Evolutionary conservation across 176 grass and related monocot genomes (phyloP).

Genomic region (Musa acuminata): DNA sequence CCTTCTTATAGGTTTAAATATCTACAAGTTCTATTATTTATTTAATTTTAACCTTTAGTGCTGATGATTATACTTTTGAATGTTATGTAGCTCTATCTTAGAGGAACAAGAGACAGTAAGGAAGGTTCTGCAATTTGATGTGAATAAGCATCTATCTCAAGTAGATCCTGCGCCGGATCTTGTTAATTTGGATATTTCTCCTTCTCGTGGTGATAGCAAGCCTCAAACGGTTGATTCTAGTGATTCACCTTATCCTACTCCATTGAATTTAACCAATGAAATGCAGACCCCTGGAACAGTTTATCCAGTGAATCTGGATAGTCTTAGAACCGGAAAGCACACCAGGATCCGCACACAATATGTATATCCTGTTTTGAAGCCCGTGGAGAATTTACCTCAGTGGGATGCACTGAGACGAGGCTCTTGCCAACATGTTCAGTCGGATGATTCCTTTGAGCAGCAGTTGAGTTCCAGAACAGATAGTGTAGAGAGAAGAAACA

Average conservation of each 20-base stretch:
- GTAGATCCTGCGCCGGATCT: conserved; percentile 16
- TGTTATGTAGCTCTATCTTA: neutral
- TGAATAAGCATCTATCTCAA: neutral
- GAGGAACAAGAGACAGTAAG: neutral
- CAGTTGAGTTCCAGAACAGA: conserved; percentile 5
- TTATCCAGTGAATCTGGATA: conserved; percentile 37
- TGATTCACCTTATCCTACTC: conserved; percentile 60
- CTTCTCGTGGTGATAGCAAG: conserved; percentile 3
- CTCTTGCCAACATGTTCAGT: neutral
- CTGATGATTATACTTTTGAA: neutral
- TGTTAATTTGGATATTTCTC: conserved; percentile 19
- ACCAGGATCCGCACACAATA: conserved; percentile 41
- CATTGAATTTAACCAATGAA: conserved; percentile 44
- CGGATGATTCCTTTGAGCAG: conserved; percentile 2
- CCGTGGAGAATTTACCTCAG: conserved; percentile 32
- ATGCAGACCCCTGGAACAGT: conserved; percentile 73
- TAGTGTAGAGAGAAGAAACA: conserved; percentile 17
- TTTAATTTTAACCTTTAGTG: neutral
- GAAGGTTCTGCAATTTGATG: conserved; percentile 7
- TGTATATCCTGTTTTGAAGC: conserved; percentile 44
- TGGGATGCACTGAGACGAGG: conserved; percentile 3
- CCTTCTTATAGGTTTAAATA: neutral
- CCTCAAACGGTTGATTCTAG: neutral
- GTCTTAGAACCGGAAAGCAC: conserved; percentile 30
- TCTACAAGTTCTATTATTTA: neutral